Evolutionary conservation across 306 rosid genomes (phyloP).

Genomic region (Prunus mongolica): DNA sequence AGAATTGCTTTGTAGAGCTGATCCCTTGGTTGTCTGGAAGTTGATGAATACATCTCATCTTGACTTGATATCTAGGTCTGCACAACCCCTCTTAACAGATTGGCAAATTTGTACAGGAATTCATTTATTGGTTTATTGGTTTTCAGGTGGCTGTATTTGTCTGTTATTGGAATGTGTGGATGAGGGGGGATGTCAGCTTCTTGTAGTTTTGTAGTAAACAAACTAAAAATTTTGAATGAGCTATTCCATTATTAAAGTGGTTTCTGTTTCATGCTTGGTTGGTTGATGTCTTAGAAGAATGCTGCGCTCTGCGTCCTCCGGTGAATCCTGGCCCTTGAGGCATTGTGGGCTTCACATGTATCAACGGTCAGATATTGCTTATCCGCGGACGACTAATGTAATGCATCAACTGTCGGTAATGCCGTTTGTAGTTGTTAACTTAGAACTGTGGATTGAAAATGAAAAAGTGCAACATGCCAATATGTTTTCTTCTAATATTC

Average conservation of each 20-base stretch:
- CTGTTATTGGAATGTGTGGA: conserved; percentile 38
- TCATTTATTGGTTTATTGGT: conserved; percentile 62
- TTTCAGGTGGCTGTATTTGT: conserved; percentile 33
- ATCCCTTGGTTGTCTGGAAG: conserved; percentile 21
- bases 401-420: too few species aligned
- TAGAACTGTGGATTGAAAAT: background rate
- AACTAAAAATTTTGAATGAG: conserved; percentile 4
- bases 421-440: background rate
- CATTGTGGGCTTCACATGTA: too few species aligned
- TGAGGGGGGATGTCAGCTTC: conserved; percentile 25
- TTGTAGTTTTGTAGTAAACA: conserved; percentile 8
- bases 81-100: conserved; percentile 27
- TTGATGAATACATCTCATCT: conserved; percentile 10
- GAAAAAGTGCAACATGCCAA: too few species aligned
- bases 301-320: background rate
- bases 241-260: background rate
- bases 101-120: conserved; percentile 52
- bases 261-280: background rate
- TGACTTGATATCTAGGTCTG: conserved; percentile 34
- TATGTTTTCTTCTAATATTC: too few species aligned
- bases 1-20: conserved; percentile 5
- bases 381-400: too few species aligned
- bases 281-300: background rate
- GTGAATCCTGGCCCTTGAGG: too few species aligned
- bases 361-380: too few species aligned